Evolutionary conservation across 2,329 filamentous ascomycete genomes (phyloP).

Genomic region (Triangularia setosa): DNA sequence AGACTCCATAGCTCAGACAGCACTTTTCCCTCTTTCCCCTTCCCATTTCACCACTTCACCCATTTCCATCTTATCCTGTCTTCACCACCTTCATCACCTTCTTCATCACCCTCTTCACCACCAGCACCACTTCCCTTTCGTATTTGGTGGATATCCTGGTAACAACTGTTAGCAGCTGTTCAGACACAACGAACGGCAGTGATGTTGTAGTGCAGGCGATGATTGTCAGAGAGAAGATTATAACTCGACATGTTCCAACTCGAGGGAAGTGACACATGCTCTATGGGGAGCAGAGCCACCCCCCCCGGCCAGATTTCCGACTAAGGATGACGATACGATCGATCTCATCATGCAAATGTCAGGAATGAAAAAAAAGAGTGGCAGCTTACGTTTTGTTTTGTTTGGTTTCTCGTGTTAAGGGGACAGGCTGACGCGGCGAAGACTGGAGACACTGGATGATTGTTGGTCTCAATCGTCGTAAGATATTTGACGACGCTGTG

Average conservation of each 20-base stretch:
- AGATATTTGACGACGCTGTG: slow-evolving; percentile 43
- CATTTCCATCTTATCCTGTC: background rate
- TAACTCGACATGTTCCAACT: slow-evolving; percentile 36
- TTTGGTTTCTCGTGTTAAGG: background rate
- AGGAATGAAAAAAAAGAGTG: background rate
- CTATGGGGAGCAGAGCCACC: slow-evolving; percentile 6
- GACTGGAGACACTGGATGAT: background rate
- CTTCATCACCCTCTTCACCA: background rate
- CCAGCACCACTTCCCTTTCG: background rate
- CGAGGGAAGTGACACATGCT: slow-evolving; percentile 6
- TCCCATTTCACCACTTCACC: background rate
- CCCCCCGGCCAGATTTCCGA: slow-evolving; percentile 53
- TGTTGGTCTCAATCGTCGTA: slow-evolving; percentile 40
- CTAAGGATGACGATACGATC: slow-evolving; percentile 96
- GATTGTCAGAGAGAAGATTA: slow-evolving; percentile 50
- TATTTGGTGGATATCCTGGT: background rate
- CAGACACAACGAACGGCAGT: background rate
- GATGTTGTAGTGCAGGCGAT: background rate
- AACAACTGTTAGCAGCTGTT: background rate
- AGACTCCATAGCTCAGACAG: background rate
- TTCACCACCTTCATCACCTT: background rate
- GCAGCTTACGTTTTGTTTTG: slow-evolving; percentile 17
- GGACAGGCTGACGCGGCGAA: background rate
- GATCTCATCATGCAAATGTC: slow-evolving; percentile 69
- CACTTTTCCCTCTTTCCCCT: background rate